Evolutionary conservation across 2,329 filamentous ascomycete species (phyloP).

Genomic region (Phoma herbarum): DNA sequence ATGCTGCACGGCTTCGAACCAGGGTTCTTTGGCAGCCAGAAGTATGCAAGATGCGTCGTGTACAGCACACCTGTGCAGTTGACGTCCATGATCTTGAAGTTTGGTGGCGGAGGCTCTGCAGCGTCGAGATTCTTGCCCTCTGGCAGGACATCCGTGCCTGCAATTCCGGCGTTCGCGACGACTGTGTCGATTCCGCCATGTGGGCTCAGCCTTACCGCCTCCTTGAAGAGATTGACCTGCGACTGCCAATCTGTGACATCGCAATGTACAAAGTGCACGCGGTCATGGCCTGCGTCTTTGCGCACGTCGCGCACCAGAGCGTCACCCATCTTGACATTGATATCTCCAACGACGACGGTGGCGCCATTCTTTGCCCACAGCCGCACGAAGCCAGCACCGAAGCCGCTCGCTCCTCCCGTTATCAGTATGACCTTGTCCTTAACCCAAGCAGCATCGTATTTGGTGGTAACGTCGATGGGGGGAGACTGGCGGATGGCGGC

Average conservation of each 20-base stretch:
- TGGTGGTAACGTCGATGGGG: slow-evolving; percentile 47
- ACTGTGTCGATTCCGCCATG: slow-evolving; percentile 68
- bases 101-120: slow-evolving; percentile 60
- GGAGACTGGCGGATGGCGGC: slow-evolving; percentile 48
- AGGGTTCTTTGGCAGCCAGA: slow-evolving; percentile 64
- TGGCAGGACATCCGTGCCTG: slow-evolving; percentile 58
- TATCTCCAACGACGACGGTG: slow-evolving; percentile 70
- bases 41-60: slow-evolving; percentile 70
- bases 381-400: slow-evolving; percentile 51
- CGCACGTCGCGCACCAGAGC: slow-evolving; percentile 64
- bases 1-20: slow-evolving; percentile 50
- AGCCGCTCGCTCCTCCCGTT: slow-evolving; percentile 53
- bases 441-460: slow-evolving; percentile 50
- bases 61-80: slow-evolving; percentile 72
- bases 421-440: slow-evolving; percentile 51
- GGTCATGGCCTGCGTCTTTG: slow-evolving; percentile 51
- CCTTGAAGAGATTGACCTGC: slow-evolving; percentile 70
- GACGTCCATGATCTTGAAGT: slow-evolving; percentile 65
- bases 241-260: slow-evolving; percentile 72
- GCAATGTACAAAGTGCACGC: slow-evolving; percentile 67
- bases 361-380: slow-evolving; percentile 56
- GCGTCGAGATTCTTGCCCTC: slow-evolving; percentile 55
- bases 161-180: slow-evolving; percentile 73
- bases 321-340: slow-evolving; percentile 64
- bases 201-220: slow-evolving; percentile 63